Evolutionary conservation across 768 basidiomycete genomes (phyloP).

Genomic region (Xerocomus brunneocitrinus): DNA sequence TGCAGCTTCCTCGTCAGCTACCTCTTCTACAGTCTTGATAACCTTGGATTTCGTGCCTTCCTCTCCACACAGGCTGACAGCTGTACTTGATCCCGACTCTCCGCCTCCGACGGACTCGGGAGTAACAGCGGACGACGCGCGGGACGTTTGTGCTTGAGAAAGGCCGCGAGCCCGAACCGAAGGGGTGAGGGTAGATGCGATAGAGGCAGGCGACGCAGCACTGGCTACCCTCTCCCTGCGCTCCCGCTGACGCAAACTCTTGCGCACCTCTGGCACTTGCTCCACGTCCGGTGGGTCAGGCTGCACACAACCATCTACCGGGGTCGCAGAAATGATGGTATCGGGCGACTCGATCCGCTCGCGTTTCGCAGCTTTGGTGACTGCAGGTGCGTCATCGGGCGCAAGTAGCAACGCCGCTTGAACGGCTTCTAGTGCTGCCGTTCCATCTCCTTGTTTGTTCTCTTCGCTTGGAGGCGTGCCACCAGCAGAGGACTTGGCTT

Average conservation of each 20-base stretch:
- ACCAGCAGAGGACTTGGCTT: conserved; percentile 2
- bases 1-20: conserved; percentile 11
- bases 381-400: conserved; percentile 7
- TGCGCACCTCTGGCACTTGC: conserved; percentile 22
- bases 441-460: conserved; percentile 1
- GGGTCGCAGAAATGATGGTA: conserved; percentile 1
- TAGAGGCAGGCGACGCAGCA: conserved; percentile 23
- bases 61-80: conserved; percentile 30
- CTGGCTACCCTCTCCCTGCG: conserved; percentile 20
- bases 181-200: conserved; percentile 29
- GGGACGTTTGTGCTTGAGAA: conserved; percentile 22
- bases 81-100: conserved; percentile 32
- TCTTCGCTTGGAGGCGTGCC: conserved; percentile 7
- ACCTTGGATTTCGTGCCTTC: conserved; percentile 22
- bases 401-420: conserved; percentile 15
- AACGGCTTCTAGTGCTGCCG: background rate
- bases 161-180: conserved; percentile 18
- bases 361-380: conserved; percentile 18
- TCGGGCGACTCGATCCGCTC: conserved; percentile 21
- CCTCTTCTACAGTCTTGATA: conserved; percentile 10
- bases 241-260: conserved; percentile 29
- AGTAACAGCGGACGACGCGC: conserved; percentile 18
- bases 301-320: conserved; percentile 8
- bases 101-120: conserved; percentile 26
- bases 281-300: conserved; percentile 16